Percentiles rank a stretch among this genome's conserved stretches.
Conservation (phyloP, 495 filamentous ascomycete genomes). For the Podospora appendiculata region DNA sequence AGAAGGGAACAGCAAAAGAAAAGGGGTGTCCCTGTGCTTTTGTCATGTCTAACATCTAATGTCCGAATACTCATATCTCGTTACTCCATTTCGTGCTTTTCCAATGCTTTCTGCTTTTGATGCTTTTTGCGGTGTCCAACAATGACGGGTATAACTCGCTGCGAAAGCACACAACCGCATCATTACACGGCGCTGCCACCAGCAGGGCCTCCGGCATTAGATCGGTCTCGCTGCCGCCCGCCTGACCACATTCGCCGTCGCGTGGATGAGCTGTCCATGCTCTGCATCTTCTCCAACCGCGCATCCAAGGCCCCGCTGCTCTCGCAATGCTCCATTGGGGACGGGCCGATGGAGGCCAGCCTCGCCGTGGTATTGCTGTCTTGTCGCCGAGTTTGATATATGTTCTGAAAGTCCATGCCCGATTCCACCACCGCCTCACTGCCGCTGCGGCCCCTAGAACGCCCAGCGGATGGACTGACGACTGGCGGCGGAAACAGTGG, state of each 20-base stretch:
- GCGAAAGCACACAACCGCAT: background rate
- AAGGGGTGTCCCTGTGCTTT: background rate
- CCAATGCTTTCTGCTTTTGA: too few relatives aligned
- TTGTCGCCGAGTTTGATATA: conserved; percentile 17
- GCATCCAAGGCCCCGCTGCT: conserved; percentile 1
- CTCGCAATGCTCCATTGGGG: conserved; percentile 12
- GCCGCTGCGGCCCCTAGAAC: conserved; percentile 10
- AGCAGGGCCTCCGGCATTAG: conserved; percentile 3
- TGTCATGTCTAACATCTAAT: background rate
- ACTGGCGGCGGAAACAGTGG: too few relatives aligned
- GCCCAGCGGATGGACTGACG: background rate
- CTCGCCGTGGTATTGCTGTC: conserved; percentile 8
- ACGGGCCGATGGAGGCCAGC: conserved; percentile 16
- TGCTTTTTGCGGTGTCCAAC: too few relatives aligned
- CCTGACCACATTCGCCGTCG: background rate
- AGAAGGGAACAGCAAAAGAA: background rate
- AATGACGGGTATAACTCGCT: too few relatives aligned
- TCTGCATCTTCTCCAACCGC: conserved; percentile 6
- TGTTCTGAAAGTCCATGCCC: conserved; percentile 26
- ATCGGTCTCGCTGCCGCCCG: conserved; percentile 3
- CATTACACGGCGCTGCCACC: conserved; percentile 13
- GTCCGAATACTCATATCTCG: background rate
- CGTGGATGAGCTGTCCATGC: conserved; percentile 10
- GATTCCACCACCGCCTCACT: conserved; percentile 19
- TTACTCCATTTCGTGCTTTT: too few relatives aligned